These are phyloP conservation scores for Elsinoe australis DNA, from an alignment of 2,329 filamentous ascomycete species.

Conservation along the genomic window DNA sequence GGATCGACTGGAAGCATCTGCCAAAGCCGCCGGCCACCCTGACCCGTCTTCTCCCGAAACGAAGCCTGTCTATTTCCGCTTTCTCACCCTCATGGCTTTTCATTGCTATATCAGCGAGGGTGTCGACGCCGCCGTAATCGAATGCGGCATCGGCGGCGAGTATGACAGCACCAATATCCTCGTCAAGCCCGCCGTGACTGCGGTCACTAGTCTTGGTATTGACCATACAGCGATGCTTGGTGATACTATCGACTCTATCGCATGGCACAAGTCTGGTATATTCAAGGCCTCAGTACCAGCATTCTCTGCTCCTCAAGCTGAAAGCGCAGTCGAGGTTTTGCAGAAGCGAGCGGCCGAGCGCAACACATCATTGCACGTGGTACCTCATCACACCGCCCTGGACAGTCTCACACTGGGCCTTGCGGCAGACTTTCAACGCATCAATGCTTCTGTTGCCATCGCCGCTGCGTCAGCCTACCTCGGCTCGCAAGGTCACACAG, in stretches of 20 bases:
- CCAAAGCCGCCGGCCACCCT: conserved; percentile 42
- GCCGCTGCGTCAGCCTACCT: conserved; percentile 55
- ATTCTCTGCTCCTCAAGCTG: conserved; percentile 55
- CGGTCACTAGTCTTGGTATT: conserved; percentile 73
- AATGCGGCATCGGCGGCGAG: conserved; percentile 91
- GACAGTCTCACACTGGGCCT: conserved; percentile 49
- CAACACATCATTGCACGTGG: conserved; percentile 41
- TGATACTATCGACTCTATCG: conserved; percentile 68
- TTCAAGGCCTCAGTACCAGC: conserved; percentile 60
- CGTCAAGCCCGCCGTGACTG: conserved; percentile 58
- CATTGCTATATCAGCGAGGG: conserved; percentile 72
- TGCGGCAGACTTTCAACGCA: conserved; percentile 55
- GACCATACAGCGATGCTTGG: conserved; percentile 80
- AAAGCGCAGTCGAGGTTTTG: conserved; percentile 49
- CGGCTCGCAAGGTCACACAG: conserved; percentile 35
- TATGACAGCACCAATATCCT: conserved; percentile 89
- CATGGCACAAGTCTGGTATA: conserved; percentile 89
- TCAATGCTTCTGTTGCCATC: conserved; percentile 55
- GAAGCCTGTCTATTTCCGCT: conserved; percentile 90
- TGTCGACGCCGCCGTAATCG: conserved; percentile 71
- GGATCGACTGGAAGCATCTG: conserved; percentile 54
- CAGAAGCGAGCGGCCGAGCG: conserved; percentile 48
- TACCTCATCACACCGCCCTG: conserved; percentile 43
- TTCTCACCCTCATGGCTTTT: conserved; percentile 78
- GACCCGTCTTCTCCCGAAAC: conserved; percentile 46